Conservation (phyloP, 495 filamentous ascomycete species). For the Aspergillus heteromorphus region DNA sequence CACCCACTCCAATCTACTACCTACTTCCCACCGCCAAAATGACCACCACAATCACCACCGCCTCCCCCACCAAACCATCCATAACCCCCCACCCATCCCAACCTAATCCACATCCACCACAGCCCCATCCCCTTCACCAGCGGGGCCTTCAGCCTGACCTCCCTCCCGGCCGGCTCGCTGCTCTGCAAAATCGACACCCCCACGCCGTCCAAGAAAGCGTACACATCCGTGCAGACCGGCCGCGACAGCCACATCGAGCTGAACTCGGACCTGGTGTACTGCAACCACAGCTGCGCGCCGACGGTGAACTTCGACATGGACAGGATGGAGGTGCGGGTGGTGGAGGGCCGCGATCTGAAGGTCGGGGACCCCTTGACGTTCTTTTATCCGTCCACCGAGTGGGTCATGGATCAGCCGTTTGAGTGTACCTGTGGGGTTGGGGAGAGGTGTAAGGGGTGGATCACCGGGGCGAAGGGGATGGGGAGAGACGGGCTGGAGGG, state of each 20-base stretch:
- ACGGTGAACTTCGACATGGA: constrained; percentile 66
- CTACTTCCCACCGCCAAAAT: background rate
- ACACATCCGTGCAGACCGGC: constrained; percentile 64
- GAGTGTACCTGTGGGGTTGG: constrained; percentile 55
- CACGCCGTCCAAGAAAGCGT: constrained; percentile 56
- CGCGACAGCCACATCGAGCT: constrained; percentile 61
- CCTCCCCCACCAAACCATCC: constrained; percentile 9
- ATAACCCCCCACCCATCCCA: constrained; percentile 30
- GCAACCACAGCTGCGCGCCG: constrained; percentile 70
- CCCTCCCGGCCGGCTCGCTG: constrained; percentile 58
- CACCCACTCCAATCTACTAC: background rate
- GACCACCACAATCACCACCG: constrained; percentile 4
- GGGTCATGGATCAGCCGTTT: constrained; percentile 70
- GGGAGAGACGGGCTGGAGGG: constrained; percentile 19
- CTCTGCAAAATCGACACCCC: constrained; percentile 48
- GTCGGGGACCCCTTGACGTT: constrained; percentile 64
- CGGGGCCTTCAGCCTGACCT: constrained; percentile 55
- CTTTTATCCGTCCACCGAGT: constrained; percentile 77
- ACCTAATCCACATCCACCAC: constrained; percentile 29
- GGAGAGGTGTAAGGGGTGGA: constrained; percentile 27
- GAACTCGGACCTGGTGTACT: constrained; percentile 69
- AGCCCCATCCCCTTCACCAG: constrained; percentile 49
- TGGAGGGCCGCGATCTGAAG: constrained; percentile 47
- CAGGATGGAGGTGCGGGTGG: constrained; percentile 55
- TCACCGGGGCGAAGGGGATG: constrained; percentile 33